These are phyloP conservation scores for Sarocladiaceae sp. DNA, from an alignment of 2,329 filamentous ascomycete species.

Conservation along the genomic window DNA sequence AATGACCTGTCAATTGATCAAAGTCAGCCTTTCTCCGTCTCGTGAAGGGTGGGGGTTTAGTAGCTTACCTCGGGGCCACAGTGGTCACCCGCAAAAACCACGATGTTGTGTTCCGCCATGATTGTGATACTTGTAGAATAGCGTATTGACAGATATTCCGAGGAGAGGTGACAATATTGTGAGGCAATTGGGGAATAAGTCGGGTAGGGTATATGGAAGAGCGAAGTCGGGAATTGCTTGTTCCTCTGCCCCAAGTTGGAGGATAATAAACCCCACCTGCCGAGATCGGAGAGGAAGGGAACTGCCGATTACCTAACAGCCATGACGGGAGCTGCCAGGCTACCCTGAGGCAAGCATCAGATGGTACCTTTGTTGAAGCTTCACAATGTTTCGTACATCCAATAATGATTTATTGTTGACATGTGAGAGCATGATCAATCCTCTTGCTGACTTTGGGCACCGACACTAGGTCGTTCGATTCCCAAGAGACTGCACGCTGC, in stretches of 20 bases:
- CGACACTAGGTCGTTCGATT: no score
- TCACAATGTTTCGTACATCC: no score
- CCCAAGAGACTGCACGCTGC: no score
- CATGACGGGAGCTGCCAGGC: no score
- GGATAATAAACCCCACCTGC: conserved; percentile 20
- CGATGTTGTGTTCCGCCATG: conserved; percentile 68
- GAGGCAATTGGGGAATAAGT: background rate
- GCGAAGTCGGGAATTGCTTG: conserved; percentile 6
- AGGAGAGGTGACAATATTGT: background rate
- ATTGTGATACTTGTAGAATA: conserved; percentile 17
- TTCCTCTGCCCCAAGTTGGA: background rate
- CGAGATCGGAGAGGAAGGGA: conserved; percentile 20
- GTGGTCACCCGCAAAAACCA: conserved; percentile 75
- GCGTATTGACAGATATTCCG: background rate
- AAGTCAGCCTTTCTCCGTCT: conserved; percentile 15
- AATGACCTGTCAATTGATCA: conserved; percentile 49
- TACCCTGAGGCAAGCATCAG: no score
- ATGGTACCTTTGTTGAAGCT: no score
- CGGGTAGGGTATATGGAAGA: conserved; percentile 1
- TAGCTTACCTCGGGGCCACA: conserved; percentile 70
- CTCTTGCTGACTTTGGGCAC: no score
- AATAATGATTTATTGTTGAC: no score
- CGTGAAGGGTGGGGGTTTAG: conserved; percentile 13
- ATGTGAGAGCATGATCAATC: no score
- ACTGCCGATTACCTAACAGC: no score